Evolutionary conservation across 2,329 filamentous ascomycete genomes (phyloP).

Genomic region (Penicillium oxalicum): DNA sequence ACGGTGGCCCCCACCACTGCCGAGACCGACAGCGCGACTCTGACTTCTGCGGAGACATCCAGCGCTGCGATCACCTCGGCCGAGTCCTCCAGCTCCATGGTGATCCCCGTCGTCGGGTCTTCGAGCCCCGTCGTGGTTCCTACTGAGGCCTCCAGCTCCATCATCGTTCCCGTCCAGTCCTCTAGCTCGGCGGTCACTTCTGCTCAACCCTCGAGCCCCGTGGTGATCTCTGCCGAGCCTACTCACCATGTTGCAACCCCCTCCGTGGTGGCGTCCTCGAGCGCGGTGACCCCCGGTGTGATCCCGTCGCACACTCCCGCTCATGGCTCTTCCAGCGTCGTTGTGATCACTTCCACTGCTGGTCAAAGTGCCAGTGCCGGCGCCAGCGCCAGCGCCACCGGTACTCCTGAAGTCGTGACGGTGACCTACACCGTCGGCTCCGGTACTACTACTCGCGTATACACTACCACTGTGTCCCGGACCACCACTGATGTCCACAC

Average conservation of each 20-base stretch:
- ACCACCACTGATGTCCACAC: conserved; percentile 27
- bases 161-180: no score
- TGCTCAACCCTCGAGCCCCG: not conserved
- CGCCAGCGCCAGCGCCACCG: conserved; percentile 11
- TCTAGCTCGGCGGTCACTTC: not conserved
- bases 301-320: not conserved
- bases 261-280: conserved; percentile 4
- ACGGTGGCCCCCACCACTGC: conserved; percentile 17
- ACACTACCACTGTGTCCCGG: conserved; percentile 35
- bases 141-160: not conserved
- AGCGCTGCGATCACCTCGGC: not conserved
- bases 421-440: conserved; percentile 38
- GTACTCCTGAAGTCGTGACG: conserved; percentile 19
- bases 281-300: conserved; percentile 6
- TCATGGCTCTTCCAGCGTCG: not conserved
- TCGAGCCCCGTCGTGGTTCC: no score
- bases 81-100: not conserved
- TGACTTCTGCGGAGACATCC: not conserved
- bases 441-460: conserved; percentile 30
- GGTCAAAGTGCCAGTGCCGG: conserved; percentile 7
- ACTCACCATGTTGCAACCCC: conserved; percentile 3
- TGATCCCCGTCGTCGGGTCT: no score
- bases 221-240: not conserved
- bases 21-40: not conserved
- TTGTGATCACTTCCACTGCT: conserved; percentile 20